Evolutionary conservation across 139 green algal genomes (phyloP), one percentile per base, ranked within the genome.

Genomic region (Desmodesmus armatus): DNA sequence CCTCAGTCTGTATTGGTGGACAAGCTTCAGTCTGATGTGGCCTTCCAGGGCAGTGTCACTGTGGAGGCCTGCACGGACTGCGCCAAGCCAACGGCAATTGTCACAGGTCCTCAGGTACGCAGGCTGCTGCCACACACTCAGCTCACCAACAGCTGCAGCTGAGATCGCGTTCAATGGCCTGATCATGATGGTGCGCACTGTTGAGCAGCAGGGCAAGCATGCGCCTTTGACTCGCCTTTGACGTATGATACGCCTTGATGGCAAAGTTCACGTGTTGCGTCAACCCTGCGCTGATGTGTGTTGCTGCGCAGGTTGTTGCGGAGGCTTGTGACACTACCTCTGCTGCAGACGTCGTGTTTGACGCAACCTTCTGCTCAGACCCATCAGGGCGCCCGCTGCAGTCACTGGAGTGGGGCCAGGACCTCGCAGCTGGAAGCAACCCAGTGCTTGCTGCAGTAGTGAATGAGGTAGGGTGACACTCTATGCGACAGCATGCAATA

Each of bases 101-200:
- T 80, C 29, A 80, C 53, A 27, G 73, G 73, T 19, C 73, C 73
- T 5, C 47, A 80, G 73, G 73, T 80, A 5, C 19, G 72, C 29
- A 1, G 25, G 9, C 44, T 49, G 66, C 37, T 74, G 66, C 66
- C 19, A 2, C 4, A 11, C 17, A 17, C 51, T 27, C 51, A 17
- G 6, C 23, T 13, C 27, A 21, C 19, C 33, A 43, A 29, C 9
- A 25, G 2, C n/a, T n/a, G 39, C 7, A 1, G 5, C 40, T 19
- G 23, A 3, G 23, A 39, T 41, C 19, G 27, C 40, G 63, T 2
- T 43, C 31, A 15, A 11, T 35, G 17, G 27, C 62, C 62, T 43
- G 13, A 2, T 23, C 33, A 27, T 37, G 60, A 29, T 41, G n/a
- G n/a, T 43, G 65, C 11, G 25, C 13, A 55, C 9, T 13, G 7